Base-by-base conservation (phyloP, 139 green algal species). In the Chlorella sp. region DNA sequence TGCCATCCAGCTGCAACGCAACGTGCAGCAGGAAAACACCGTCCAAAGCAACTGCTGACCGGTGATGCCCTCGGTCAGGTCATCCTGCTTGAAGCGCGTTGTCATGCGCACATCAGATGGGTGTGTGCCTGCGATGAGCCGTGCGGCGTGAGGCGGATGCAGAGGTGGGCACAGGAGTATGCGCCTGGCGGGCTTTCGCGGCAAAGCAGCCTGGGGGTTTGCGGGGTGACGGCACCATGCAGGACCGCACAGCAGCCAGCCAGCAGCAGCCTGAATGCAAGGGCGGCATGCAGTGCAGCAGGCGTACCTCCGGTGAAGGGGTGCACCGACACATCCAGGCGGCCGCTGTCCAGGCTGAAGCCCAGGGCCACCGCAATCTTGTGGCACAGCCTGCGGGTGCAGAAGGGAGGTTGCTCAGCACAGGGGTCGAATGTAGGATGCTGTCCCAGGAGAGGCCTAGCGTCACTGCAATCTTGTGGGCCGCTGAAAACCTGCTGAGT, bases 31-130 rank as follows among this genome's bases (percentile, higher is more conserved):
- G 51, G 21, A 60, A 23, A 60, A 15, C 51, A 60, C 11, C 3
- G 12, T 3, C 51, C 12, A 60, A 60, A 60, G 12, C 12, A 69
- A 1, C 21, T 21, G 18, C 38, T 28, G 88, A 23, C 90, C 92
- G 2, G 91, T 95, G 39, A 98, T 85, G 5, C 93, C 95, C 85
- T 97, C 94, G 9, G 89, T 92, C 36, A 98, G 51, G 79, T 96
- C 91, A 17, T 93, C 78, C 70, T 89, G 83, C 87, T 98, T 96
- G 91, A 97, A 99, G 32, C 96, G 94, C 0, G 94, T 98, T 9
- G 96, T 99, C 93, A 99, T 98, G 47, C 96, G 88, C 57, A 98
- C 96, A 81, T 99, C 96, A 23, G 88, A 95, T 17, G 94, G 93
- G 86, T 95, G 90, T 0, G 87, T 38, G 34, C 93, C 94, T 74